phyloP scores from a whole-genome alignment of 1,139 yeast genomes.

The Kazachstania sp. region DNA sequence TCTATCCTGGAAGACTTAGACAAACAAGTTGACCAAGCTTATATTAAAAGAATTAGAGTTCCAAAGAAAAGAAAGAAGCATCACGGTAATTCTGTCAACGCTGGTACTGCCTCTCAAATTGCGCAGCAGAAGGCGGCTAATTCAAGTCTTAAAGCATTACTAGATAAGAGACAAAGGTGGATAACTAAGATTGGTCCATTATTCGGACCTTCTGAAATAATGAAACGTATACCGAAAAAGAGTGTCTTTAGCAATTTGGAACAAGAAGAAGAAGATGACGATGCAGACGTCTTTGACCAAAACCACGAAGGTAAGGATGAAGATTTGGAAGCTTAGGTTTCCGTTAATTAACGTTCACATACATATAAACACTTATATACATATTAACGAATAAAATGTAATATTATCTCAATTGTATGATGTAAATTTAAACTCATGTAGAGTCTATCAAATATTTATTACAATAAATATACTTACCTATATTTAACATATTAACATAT shows the following conservation, averaged over 20 bases:
- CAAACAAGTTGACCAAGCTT: constrained; percentile 94
- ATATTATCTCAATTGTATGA: background rate
- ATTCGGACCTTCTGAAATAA: constrained; percentile 57
- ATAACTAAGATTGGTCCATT: constrained; percentile 80
- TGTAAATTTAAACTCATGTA: background rate
- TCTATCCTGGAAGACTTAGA: constrained; percentile 88
- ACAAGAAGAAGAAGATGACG: constrained; percentile 34
- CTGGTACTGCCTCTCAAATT: constrained; percentile 33
- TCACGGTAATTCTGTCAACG: constrained; percentile 5
- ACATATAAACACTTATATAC: background rate
- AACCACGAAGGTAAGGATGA: constrained; percentile 11
- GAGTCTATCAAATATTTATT: background rate
- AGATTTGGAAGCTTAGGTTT: constrained; percentile 12
- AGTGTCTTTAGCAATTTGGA: constrained; percentile 53
- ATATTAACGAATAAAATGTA: background rate
- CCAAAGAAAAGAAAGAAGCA: constrained; percentile 73
- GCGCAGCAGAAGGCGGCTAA: constrained; percentile 52
- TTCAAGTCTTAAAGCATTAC: constrained; percentile 64
- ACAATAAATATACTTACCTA: background rate
- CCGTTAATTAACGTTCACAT: background rate
- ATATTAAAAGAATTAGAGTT: constrained; percentile 73
- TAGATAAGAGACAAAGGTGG: constrained; percentile 88
- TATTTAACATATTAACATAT: background rate
- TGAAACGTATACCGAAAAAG: constrained; percentile 66
- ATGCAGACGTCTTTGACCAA: constrained; percentile 12